Evolutionary conservation across 805 yeast genomes (phyloP).

Genomic region (Yarrowia osloensis): DNA sequence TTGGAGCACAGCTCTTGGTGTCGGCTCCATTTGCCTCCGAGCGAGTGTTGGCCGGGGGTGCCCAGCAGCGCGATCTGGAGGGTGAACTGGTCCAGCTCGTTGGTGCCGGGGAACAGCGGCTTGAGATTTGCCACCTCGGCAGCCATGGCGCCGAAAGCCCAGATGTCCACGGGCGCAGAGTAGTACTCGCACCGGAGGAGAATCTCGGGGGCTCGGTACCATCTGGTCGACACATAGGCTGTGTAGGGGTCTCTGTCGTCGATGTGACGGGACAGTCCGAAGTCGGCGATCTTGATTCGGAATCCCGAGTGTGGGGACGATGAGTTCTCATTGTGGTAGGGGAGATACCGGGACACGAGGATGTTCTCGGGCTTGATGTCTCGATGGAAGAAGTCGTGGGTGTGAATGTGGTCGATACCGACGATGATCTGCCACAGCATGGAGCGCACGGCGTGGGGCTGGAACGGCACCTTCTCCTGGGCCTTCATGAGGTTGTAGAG

Average conservation of each 20-base stretch:
- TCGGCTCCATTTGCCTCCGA: not conserved
- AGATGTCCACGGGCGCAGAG: slow-evolving; percentile 78
- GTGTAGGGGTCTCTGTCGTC: slow-evolving; percentile 65
- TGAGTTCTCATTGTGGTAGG: not conserved
- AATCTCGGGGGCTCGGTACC: slow-evolving; percentile 96
- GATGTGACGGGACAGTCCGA: slow-evolving; percentile 81
- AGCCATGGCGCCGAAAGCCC: slow-evolving; percentile 92
- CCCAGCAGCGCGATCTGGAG: slow-evolving; percentile 71
- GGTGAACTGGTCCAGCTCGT: slow-evolving; percentile 77
- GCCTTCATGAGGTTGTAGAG: slow-evolving; percentile 73
- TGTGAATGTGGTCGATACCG: slow-evolving; percentile 83
- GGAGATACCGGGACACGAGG: slow-evolving; percentile 54
- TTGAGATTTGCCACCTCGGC: slow-evolving; percentile 77
- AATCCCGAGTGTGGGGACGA: slow-evolving; percentile 44
- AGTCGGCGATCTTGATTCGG: slow-evolving; percentile 85
- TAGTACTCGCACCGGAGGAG: slow-evolving; percentile 54
- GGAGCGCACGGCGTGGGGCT: slow-evolving; percentile 52
- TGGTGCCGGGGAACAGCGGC: slow-evolving; percentile 83
- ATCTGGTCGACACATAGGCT: slow-evolving; percentile 88
- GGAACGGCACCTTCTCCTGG: slow-evolving; percentile 56
- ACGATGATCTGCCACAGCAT: slow-evolving; percentile 67
- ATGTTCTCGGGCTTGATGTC: slow-evolving; percentile 95
- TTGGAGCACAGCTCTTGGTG: not conserved
- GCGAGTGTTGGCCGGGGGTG: slow-evolving; percentile 51
- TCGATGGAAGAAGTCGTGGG: slow-evolving; percentile 70